Evolutionary conservation across 352 stramenopile genomes (phyloP), one percentile per base, ranked within the genome.

Genomic region (Phytophthora pluvialis): DNA sequence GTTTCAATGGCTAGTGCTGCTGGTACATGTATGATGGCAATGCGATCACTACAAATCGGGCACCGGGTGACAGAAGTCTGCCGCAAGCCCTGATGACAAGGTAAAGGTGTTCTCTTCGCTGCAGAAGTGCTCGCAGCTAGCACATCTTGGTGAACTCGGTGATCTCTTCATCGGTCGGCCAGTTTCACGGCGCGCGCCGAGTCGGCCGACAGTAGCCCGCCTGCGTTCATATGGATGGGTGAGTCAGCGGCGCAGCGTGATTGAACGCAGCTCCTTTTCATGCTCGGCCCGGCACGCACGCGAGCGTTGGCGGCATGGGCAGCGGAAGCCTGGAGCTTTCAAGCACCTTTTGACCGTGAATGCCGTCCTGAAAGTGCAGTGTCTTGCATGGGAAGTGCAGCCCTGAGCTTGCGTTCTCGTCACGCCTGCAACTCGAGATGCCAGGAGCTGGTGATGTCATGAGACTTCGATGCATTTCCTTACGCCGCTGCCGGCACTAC

Each of bases 211-310:
- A 55, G 59, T 67, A 38, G 40, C 32, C 18, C 25, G 39, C 5
- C 21, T 21, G 4, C 16, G 39, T 54, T 67, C 59, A 67, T 53
- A 61, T 67, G 49, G 40, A 47, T 61, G 56, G 56, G 32, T 61
- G 45, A 47, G 12, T 29, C 21, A 47, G 28, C 21, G 12, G 10
- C 51, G 54, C 35, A 64, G 55, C 45, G 58, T 67, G 59, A 50
- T 47, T 29, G 36, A 44, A 33, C 15, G 36, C 16, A 42, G 39
- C 55, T 66, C 58, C 40, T 66, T 60, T 66, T 65, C 47, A 60
- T 51, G 54, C 38, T 47, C 3, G 3, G 55, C 8, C 12, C n/a
- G 16, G 45, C 32, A 48, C n/a, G n/a, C n/a, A n/a, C n/a, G n/a
- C n/a, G n/a, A n/a, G 21, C 21, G 21, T 21, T 21, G 21, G 21